phyloP scores from a whole-genome alignment of 177 flowering plant genomes.

The Vitis hybrid region DNA sequence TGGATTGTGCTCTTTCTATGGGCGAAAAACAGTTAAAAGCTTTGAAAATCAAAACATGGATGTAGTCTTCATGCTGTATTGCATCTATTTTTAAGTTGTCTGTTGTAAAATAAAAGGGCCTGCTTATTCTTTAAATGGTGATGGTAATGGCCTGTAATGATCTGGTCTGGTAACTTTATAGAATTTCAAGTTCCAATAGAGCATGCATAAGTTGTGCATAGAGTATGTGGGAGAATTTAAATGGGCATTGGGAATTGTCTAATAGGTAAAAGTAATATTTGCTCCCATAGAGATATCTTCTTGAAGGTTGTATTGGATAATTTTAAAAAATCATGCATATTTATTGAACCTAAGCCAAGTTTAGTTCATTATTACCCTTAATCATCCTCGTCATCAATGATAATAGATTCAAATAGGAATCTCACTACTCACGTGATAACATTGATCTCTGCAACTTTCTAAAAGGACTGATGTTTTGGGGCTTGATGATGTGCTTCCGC shows the following conservation, averaged over 20 bases:
- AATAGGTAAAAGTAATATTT: background rate
- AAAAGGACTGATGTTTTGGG: slow-evolving; percentile 11
- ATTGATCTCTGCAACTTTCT: slow-evolving; percentile 3
- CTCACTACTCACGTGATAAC: slow-evolving; percentile 27
- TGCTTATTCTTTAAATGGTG: slow-evolving; percentile 3
- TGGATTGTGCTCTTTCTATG: background rate
- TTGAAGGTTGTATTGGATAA: slow-evolving; percentile 20
- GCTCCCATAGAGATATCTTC: slow-evolving; percentile 12
- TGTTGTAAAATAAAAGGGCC: background rate
- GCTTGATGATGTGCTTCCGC: slow-evolving; percentile 13
- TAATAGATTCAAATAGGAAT: slow-evolving; percentile 11
- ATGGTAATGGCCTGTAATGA: slow-evolving; percentile 16
- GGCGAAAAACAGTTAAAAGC: background rate
- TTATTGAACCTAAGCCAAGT: slow-evolving; percentile 10
- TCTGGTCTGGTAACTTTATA: slow-evolving; percentile 17
- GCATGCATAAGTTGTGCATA: slow-evolving; percentile 15
- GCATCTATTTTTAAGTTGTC: background rate
- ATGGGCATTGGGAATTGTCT: slow-evolving; percentile 25
- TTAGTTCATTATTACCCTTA: slow-evolving; percentile 1
- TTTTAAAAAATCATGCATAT: background rate
- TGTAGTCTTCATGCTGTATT: background rate
- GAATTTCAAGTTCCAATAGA: slow-evolving; percentile 41
- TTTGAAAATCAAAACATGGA: background rate
- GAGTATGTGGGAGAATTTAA: slow-evolving; percentile 7
- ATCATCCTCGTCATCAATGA: slow-evolving; percentile 9